phyloP scores from a whole-genome alignment of 1,284 basidiomycete species.

The Ganoderma lucidum region DNA sequence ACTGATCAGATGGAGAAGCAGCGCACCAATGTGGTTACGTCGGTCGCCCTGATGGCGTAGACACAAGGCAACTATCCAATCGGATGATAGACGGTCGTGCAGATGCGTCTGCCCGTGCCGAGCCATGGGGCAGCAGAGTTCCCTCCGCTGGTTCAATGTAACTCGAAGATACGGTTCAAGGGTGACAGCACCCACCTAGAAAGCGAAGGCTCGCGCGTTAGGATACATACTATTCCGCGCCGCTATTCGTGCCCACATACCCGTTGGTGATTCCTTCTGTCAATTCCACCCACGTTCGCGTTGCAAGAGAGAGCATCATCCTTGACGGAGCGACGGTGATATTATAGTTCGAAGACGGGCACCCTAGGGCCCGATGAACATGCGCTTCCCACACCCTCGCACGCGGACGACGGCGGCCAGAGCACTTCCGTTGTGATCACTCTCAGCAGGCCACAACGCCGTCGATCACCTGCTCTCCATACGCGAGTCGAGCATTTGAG shows the following conservation, averaged over 20 bases:
- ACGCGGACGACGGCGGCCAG: not conserved
- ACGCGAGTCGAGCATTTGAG: not conserved
- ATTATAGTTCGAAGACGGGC: not conserved
- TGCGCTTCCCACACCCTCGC: not conserved
- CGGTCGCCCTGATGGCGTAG: not conserved
- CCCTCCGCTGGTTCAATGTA: not conserved
- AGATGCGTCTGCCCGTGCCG: not conserved
- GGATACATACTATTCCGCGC: not conserved
- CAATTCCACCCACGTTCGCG: not conserved
- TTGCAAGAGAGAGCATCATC: not conserved
- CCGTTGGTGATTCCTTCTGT: not conserved
- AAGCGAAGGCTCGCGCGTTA: not conserved
- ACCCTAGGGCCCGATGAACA: not conserved
- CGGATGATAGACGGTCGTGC: not conserved
- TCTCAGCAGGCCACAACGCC: not conserved
- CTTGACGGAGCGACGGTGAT: not conserved
- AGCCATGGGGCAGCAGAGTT: not conserved
- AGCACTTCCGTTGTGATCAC: not conserved
- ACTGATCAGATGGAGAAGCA: constrained; percentile 8
- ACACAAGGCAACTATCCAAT: not conserved
- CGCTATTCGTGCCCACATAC: not conserved
- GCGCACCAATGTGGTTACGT: not conserved
- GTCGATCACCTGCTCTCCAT: not conserved
- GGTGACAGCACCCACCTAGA: not conserved
- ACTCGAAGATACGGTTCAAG: not conserved